phyloP scores from a whole-genome alignment of 2,329 filamentous ascomycete species.

The Eutypella sp. region DNA sequence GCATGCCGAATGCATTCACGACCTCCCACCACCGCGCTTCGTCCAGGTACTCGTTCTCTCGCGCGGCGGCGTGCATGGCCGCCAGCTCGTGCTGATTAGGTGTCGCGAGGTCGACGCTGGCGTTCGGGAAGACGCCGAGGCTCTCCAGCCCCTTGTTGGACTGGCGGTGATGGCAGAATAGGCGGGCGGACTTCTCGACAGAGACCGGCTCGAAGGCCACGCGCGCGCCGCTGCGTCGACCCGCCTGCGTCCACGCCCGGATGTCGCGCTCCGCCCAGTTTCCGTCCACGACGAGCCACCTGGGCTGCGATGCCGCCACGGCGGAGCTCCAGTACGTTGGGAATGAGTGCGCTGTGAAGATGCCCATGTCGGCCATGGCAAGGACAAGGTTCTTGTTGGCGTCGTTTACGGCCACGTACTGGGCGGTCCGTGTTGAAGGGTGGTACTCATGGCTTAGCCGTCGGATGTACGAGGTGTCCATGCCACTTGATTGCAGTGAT shows the following conservation, averaged over 20 bases:
- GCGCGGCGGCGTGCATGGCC: slow-evolving; percentile 71
- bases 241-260: slow-evolving; percentile 60
- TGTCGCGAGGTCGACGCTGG: slow-evolving; percentile 68
- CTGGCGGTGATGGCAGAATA: slow-evolving; percentile 52
- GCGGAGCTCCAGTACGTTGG: slow-evolving; percentile 55
- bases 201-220: slow-evolving; percentile 90
- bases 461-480: slow-evolving; percentile 61
- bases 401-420: slow-evolving; percentile 90
- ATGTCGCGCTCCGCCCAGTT: slow-evolving; percentile 74
- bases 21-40: slow-evolving; percentile 69
- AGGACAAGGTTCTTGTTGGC: slow-evolving; percentile 76
- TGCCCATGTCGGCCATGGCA: slow-evolving; percentile 93
- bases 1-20: slow-evolving; percentile 75
- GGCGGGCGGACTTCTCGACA: slow-evolving; percentile 65
- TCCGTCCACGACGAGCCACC: slow-evolving; percentile 78
- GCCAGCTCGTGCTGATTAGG: slow-evolving; percentile 80
- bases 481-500: slow-evolving; percentile 57
- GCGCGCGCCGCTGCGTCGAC: slow-evolving; percentile 48
- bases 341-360: slow-evolving; percentile 58
- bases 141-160: slow-evolving; percentile 27
- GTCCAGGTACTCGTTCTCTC: slow-evolving; percentile 62
- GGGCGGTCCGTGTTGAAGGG: slow-evolving; percentile 65
- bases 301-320: slow-evolving; percentile 53
- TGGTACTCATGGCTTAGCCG: slow-evolving; percentile 43
- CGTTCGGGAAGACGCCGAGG: slow-evolving; percentile 51